Evolutionary conservation across 768 basidiomycete species (phyloP), one percentile per base, ranked within the genome.

Genomic region (Phanerodontia chrysosporium): DNA sequence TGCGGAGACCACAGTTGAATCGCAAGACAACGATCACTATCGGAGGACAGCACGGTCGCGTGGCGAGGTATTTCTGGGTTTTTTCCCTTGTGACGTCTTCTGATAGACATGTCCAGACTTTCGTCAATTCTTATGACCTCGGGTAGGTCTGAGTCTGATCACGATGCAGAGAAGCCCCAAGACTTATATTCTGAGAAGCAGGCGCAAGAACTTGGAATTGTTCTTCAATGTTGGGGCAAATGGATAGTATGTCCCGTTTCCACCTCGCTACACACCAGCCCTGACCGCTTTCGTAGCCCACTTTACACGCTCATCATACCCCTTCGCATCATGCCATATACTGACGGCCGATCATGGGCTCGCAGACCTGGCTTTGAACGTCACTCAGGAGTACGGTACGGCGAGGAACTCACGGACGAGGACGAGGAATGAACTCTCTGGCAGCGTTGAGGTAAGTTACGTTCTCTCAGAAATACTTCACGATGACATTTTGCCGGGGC

Each of bases 1-100:
- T 35, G 94, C 86, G 0, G 95, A 98, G 69, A 98, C 95, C 0
- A 83, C 88, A 1, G 95, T 98, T 7, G 97, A 99, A 72, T 80
- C 81, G 6, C 92, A 94, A 62, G 96, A 98, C 66, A 84, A 94
- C 66, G 84, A 85, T 8, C 80, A 87, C 28, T 96, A 98, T 67
- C 76, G 82, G 1, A 82, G 76, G 58, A 72, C 83, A 35, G 94
- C 95, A 1, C 81, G 82, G 58, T 72, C 76, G 10, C 77, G 93
- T 25, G 86, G 86, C 44, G 83, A 91, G 73, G 90, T 89, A 59
- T 35, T 82, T 71, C 4, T 22, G 27, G 51, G n/a, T 46, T 4
- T 29, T 16, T 10, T 36, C 14, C 28, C 16, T 9, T 14, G 30
- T 45, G 48, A n/a, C 36, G 12, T 27, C 22, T 35, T 27, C 30